These are phyloP conservation scores for Helicosporidium sp. DNA, from an alignment of 139 green algal genomes.

Conservation along the genomic window DNA sequence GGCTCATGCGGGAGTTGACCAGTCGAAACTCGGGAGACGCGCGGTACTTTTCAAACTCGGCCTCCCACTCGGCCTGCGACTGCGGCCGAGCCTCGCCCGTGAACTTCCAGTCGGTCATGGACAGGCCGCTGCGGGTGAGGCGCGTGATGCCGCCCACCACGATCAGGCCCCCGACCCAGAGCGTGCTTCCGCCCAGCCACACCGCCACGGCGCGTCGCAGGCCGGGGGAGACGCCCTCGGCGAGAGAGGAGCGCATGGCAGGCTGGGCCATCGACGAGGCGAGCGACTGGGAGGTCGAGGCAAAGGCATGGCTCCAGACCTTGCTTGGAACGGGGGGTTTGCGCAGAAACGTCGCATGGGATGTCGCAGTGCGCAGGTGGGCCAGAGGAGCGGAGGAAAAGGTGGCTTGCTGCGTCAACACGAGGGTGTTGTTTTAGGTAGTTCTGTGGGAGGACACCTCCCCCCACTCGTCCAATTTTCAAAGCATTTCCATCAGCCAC, in stretches of 20 bases:
- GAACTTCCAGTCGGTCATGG: conserved; percentile 99
- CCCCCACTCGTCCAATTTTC: too few species aligned
- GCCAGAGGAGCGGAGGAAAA: too few species aligned
- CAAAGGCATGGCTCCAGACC: too few species aligned
- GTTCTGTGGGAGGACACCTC: too few species aligned
- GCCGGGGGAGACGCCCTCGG: conserved; percentile 10
- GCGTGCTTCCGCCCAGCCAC: conserved; percentile 66
- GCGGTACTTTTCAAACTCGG: conserved; percentile 84
- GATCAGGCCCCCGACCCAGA: conserved; percentile 86
- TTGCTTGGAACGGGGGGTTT: too few species aligned
- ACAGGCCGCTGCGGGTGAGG: conserved; percentile 85
- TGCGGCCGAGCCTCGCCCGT: conserved; percentile 32
- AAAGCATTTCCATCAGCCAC: too few species aligned
- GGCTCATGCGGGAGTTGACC: conserved; percentile 67
- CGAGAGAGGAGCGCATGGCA: too few species aligned
- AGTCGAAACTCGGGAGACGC: conserved; percentile 68
- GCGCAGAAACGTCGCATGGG: too few species aligned
- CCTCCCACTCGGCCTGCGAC: conserved; percentile 52
- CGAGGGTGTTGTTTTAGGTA: too few species aligned
- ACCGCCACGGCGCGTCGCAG: conserved; percentile 24
- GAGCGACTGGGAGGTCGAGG: not conserved
- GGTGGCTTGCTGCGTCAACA: too few species aligned
- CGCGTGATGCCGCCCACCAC: conserved; percentile 87
- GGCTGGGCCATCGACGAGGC: too few species aligned
- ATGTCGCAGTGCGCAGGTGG: too few species aligned